Percentiles rank a stretch among this genome's conserved stretches.
Conservation (phyloP, 257 asterid genomes). For the Cinchona pubescens region DNA sequence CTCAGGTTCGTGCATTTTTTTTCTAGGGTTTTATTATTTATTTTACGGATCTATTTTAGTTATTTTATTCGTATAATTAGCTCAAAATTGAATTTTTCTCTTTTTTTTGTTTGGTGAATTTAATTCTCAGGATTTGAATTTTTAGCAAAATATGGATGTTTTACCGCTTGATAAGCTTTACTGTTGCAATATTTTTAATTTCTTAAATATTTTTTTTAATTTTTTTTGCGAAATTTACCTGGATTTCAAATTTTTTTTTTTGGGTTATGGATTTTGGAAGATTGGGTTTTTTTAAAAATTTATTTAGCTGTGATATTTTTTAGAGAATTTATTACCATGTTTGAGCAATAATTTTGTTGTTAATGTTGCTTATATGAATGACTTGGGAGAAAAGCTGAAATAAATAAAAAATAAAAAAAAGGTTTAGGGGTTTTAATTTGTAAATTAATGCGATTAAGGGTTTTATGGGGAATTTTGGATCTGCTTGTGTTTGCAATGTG, state of each 20-base stretch:
- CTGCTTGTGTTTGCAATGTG: not conserved
- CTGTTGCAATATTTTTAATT: not conserved
- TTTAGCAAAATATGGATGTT: not conserved
- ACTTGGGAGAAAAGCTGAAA: too few relatives aligned
- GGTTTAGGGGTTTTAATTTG: too few relatives aligned
- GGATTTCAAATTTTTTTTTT: not conserved
- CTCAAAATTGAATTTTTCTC: not conserved
- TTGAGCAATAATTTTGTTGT: too few relatives aligned
- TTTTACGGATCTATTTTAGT: constrained; percentile 1
- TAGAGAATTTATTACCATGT: too few relatives aligned
- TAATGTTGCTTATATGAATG: too few relatives aligned
- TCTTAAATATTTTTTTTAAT: too few relatives aligned
- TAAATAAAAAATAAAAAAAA: too few relatives aligned
- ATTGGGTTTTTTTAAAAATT: not conserved
- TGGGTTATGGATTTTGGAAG: not conserved
- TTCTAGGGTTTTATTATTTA: constrained; percentile 11
- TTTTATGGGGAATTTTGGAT: not conserved
- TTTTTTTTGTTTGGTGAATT: not conserved
- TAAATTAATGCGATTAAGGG: not conserved
- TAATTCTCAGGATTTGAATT: not conserved
- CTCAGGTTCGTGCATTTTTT: constrained; percentile 25
- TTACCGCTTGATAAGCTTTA: not conserved
- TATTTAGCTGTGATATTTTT: not conserved
- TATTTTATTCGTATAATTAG: not conserved
- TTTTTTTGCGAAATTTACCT: not conserved